Percentiles rank a stretch among this genome's conserved stretches.
Evolutionary conservation across 164 flowering plant species (phyloP).

Genomic region (Annona cherimola): DNA sequence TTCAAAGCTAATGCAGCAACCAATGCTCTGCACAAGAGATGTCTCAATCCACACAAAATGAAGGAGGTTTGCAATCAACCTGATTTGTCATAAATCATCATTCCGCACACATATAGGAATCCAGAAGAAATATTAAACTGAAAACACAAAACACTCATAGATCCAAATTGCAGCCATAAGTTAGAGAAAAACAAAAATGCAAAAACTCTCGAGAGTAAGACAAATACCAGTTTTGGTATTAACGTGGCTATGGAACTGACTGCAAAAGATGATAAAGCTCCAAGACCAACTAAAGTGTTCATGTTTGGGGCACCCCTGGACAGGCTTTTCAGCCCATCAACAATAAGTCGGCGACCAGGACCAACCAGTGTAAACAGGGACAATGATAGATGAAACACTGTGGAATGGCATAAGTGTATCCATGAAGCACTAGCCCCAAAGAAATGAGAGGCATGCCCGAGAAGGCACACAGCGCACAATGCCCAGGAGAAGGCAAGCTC

Average conservation of each 20-base stretch:
- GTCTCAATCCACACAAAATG: too few species aligned
- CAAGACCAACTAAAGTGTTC: conserved; percentile 99
- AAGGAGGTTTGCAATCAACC: neutral
- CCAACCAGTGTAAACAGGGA: conserved; percentile 89
- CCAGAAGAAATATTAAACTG: neutral
- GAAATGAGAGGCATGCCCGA: conserved; percentile 89
- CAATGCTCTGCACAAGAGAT: too few species aligned
- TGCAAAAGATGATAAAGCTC: conserved; percentile 89
- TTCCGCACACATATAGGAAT: neutral
- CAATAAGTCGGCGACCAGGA: conserved; percentile 87
- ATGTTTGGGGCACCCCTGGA: conserved; percentile 86
- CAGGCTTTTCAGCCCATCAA: conserved; percentile 86
- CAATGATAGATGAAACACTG: conserved; percentile 81
- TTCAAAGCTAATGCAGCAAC: too few species aligned
- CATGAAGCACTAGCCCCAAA: conserved; percentile 75
- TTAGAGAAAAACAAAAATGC: neutral
- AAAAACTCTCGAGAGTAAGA: neutral
- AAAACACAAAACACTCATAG: neutral
- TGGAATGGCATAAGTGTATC: conserved; percentile 86
- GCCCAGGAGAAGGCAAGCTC: conserved; percentile 96
- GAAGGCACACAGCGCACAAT: conserved; percentile 84
- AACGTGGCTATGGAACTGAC: conserved; percentile 89
- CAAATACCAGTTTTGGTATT: conserved; percentile 74
- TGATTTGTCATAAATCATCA: neutral
- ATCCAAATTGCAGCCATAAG: neutral